A percentile compares a stretch with the other conserved stretches of the same genome.
These are phyloP conservation scores for Pseudotulostoma volvatum DNA, from an alignment of 495 filamentous ascomycete genomes.

Conservation along the genomic window DNA sequence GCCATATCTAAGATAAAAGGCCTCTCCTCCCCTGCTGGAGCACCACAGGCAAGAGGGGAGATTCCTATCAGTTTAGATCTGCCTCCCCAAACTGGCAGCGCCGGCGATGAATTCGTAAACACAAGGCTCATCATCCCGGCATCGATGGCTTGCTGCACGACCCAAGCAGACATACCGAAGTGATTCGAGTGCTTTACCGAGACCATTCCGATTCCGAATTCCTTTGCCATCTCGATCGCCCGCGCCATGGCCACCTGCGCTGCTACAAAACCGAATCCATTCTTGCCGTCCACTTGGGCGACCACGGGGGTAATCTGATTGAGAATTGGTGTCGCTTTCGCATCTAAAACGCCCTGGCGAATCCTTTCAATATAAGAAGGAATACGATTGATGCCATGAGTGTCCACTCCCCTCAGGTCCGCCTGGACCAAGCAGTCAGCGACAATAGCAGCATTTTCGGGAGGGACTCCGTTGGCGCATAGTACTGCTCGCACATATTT, in stretches of 20 bases:
- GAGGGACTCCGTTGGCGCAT: conserved; percentile 38
- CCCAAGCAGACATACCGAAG: conserved; percentile 66
- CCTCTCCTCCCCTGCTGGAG: conserved; percentile 38
- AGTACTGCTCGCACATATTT: conserved; percentile 34
- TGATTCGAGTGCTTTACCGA: conserved; percentile 61
- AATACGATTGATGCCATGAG: conserved; percentile 60
- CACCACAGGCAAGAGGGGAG: conserved; percentile 61
- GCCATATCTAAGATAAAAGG: conserved; percentile 71
- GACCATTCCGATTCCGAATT: conserved; percentile 56
- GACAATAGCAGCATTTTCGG: conserved; percentile 38
- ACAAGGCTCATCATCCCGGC: conserved; percentile 58
- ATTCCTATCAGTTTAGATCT: conserved; percentile 53
- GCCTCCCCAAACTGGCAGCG: conserved; percentile 58
- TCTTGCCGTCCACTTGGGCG: conserved; percentile 48
- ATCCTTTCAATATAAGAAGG: conserved; percentile 61
- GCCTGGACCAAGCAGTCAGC: conserved; percentile 48
- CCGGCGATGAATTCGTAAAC: conserved; percentile 65
- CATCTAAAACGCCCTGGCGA: conserved; percentile 45
- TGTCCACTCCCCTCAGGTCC: conserved; percentile 64
- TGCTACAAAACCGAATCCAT: conserved; percentile 59
- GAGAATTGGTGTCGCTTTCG: conserved; percentile 38
- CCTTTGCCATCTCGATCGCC: conserved; percentile 47
- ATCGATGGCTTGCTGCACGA: conserved; percentile 58
- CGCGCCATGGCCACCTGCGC: conserved; percentile 44
- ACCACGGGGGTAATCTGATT: conserved; percentile 48